Conservation (phyloP, 2,329 filamentous ascomycete genomes). For the Myriangium duriaei region DNA sequence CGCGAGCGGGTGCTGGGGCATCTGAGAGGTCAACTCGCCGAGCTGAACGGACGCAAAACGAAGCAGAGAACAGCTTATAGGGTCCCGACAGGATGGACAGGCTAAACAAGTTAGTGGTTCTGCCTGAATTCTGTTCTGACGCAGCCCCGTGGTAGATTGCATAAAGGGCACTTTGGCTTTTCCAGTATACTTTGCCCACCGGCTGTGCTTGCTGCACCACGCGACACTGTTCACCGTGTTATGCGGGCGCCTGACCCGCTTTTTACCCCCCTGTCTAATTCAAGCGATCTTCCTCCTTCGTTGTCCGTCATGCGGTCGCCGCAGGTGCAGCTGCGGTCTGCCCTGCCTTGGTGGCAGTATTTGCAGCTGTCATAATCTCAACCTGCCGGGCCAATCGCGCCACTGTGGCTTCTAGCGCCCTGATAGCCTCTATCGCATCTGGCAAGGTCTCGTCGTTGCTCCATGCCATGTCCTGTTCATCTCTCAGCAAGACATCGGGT, state of each 20-base stretch:
- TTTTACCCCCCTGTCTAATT: too few species aligned
- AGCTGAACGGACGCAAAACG: background rate
- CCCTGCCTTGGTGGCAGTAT: background rate
- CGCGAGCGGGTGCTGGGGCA: background rate
- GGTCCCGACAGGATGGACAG: background rate
- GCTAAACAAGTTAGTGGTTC: background rate
- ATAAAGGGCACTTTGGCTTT: too few species aligned
- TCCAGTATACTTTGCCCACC: too few species aligned
- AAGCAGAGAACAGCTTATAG: background rate
- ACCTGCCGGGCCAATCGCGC: conserved; percentile 8
- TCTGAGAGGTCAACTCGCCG: too few species aligned
- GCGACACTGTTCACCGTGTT: too few species aligned
- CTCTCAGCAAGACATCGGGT: conserved; percentile 7
- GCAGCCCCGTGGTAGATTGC: too few species aligned
- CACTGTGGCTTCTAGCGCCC: conserved; percentile 9
- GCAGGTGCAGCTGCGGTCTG: too few species aligned
- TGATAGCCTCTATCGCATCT: conserved; percentile 5
- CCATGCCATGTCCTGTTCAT: conserved; percentile 5
- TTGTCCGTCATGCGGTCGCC: too few species aligned
- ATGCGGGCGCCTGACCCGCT: too few species aligned
- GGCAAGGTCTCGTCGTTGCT: conserved; percentile 4
- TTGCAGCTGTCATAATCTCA: background rate
- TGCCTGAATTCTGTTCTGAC: too few species aligned
- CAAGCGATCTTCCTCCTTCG: too few species aligned
- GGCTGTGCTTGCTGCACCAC: too few species aligned